Percentiles rank a stretch among this genome's conserved stretches.
Conservation (phyloP, 176 grass and related monocot genomes). For the Oryza rufipogon region DNA sequence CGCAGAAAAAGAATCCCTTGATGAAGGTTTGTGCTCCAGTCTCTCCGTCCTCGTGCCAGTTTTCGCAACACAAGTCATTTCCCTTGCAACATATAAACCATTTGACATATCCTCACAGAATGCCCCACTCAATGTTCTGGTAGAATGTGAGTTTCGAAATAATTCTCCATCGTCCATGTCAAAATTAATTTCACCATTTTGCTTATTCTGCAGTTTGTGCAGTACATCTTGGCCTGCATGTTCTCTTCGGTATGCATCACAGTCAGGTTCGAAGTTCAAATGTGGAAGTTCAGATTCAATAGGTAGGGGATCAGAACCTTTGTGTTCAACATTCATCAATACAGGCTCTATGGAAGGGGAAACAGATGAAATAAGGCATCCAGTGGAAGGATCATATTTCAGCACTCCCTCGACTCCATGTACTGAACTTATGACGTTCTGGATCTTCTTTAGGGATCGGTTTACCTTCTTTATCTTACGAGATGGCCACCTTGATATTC, state of each 20-base stretch:
- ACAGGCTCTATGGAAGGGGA: constrained; percentile 24
- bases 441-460: constrained; percentile 68
- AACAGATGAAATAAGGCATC: constrained; percentile 48
- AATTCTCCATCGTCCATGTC: constrained; percentile 17
- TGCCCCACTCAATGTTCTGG: neutral
- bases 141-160: constrained; percentile 7
- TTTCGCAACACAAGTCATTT: neutral
- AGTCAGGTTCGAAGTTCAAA: neutral
- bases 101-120: constrained; percentile 3
- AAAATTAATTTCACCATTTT: neutral
- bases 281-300: constrained; percentile 12
- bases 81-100: neutral
- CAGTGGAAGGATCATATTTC: constrained; percentile 64
- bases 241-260: constrained; percentile 18
- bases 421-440: constrained; percentile 64
- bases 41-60: neutral
- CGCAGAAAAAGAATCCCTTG: neutral
- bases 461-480: constrained; percentile 81
- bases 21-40: constrained; percentile 6
- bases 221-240: neutral
- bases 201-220: neutral
- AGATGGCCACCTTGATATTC: constrained; percentile 77
- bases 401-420: constrained; percentile 56
- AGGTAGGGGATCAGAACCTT: constrained; percentile 7
- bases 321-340: neutral